These are phyloP conservation scores for Backusella luteola DNA, from an alignment of 192 early-diverging fungal species.

Conservation along the genomic window DNA sequence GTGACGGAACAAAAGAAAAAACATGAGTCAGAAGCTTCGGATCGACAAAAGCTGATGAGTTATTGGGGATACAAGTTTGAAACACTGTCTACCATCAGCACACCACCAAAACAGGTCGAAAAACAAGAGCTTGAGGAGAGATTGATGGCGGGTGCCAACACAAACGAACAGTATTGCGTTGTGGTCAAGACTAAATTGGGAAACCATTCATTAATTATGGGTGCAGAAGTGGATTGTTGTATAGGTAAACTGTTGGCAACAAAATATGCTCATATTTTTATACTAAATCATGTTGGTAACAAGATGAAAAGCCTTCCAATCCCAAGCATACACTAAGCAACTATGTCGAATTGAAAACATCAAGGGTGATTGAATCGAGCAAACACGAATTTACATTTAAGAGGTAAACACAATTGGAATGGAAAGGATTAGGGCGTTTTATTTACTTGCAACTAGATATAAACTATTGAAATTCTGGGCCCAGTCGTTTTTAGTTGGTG, in stretches of 20 bases:
- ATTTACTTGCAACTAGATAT: constrained; percentile 38
- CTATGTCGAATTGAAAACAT: constrained; percentile 93
- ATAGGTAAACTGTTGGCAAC: constrained; percentile 36
- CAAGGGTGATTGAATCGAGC: constrained; percentile 52
- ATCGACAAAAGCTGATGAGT: constrained; percentile 64
- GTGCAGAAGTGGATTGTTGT: constrained; percentile 92
- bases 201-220: constrained; percentile 67
- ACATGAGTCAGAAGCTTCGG: constrained; percentile 38
- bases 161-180: constrained; percentile 86
- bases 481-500: constrained; percentile 90
- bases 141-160: constrained; percentile 61
- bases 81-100: constrained; percentile 62
- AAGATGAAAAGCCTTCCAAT: constrained; percentile 40
- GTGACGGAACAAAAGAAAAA: constrained; percentile 41
- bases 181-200: constrained; percentile 82
- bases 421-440: background rate
- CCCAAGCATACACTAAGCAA: constrained; percentile 40
- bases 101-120: constrained; percentile 46
- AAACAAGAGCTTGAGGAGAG: constrained; percentile 43
- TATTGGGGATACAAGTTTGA: constrained; percentile 96
- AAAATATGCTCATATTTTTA: background rate
- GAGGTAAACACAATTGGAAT: constrained; percentile 39
- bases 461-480: constrained; percentile 93
- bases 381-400: constrained; percentile 59
- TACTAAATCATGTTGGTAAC: background rate